Evolutionary conservation across 1,284 basidiomycete genomes (phyloP).

Genomic region (Vanrija sp.): DNA sequence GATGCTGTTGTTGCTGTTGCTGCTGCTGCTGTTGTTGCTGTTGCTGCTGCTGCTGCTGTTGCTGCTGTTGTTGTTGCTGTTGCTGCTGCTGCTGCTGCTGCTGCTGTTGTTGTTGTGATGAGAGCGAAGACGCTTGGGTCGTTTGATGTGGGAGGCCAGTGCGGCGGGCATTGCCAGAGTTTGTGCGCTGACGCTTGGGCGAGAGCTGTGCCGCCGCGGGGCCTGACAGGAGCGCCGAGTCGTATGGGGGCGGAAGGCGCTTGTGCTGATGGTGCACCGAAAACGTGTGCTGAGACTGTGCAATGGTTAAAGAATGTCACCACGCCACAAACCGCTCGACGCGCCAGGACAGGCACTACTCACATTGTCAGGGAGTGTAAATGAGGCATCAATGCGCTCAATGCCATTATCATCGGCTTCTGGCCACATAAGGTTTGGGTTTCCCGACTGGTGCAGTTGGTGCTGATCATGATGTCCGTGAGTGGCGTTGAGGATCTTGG

Average conservation of each 20-base stretch:
- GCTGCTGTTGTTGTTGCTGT: slow-evolving; percentile 12
- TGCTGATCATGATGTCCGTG: slow-evolving; percentile 2
- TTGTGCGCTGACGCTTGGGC: slow-evolving; percentile 9
- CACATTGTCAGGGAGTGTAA: slow-evolving; percentile 26
- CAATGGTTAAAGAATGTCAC: not conserved
- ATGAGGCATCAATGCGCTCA: slow-evolving; percentile 23
- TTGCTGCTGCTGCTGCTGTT: slow-evolving; percentile 5
- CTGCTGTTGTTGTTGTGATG: slow-evolving; percentile 6
- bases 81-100: slow-evolving; percentile 13
- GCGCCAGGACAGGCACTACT: slow-evolving; percentile 5
- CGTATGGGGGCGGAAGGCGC: slow-evolving; percentile 11
- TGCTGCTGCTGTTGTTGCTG: slow-evolving; percentile 6
- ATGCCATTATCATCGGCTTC: slow-evolving; percentile 16
- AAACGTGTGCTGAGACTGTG: slow-evolving; percentile 10
- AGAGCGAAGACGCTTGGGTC: too few species aligned
- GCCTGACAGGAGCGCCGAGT: slow-evolving; percentile 5
- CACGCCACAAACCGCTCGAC: not conserved
- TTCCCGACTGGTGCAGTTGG: not conserved
- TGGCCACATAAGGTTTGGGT: slow-evolving; percentile 4
- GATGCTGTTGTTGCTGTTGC: slow-evolving; percentile 6
- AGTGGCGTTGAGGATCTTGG: not conserved
- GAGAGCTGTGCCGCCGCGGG: slow-evolving; percentile 1
- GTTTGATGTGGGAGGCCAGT: too few species aligned
- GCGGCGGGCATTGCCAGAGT: not conserved
- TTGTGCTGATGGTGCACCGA: slow-evolving; percentile 19